Conservation (phyloP, 2,329 filamentous ascomycete genomes). For the Aspergillus hortae region DNA sequence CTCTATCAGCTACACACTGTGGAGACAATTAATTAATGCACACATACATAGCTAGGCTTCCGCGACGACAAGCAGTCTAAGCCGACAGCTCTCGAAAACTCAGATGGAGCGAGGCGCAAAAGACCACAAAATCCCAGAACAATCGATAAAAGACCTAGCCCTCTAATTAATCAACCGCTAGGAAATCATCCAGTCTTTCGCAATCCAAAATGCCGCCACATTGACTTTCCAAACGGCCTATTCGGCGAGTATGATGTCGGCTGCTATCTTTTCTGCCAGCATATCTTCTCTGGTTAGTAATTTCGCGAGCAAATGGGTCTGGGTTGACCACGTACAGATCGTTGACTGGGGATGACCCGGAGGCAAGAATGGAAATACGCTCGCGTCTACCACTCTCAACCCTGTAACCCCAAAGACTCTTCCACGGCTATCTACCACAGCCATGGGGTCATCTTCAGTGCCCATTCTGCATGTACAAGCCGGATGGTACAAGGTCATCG, state of each 20-base stretch:
- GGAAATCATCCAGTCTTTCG: no score
- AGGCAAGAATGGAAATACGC: conserved; percentile 34
- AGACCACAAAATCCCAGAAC: neutral
- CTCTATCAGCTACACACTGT: neutral
- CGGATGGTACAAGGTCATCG: conserved; percentile 30
- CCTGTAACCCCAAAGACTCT: conserved; percentile 29
- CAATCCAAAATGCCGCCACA: no score
- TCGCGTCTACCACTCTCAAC: conserved; percentile 37
- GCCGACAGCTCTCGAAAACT: neutral
- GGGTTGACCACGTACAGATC: conserved; percentile 29
- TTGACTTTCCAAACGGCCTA: neutral
- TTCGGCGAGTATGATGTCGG: conserved; percentile 19
- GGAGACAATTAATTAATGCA: neutral
- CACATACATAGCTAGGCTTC: neutral
- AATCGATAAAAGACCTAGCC: neutral
- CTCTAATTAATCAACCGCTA: no score
- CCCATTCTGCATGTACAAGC: conserved; percentile 35
- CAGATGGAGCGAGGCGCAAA: neutral
- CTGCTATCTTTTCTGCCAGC: conserved; percentile 44
- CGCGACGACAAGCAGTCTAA: neutral
- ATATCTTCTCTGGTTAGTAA: conserved; percentile 27
- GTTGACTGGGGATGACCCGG: conserved; percentile 43
- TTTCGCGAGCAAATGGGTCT: neutral
- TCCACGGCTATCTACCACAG: conserved; percentile 31
- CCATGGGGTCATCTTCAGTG: conserved; percentile 19